Percentiles rank a stretch among this genome's conserved stretches.
Conservation (phyloP, 352 stramenopile genomes). For the Globisporangium orthogonon region DNA sequence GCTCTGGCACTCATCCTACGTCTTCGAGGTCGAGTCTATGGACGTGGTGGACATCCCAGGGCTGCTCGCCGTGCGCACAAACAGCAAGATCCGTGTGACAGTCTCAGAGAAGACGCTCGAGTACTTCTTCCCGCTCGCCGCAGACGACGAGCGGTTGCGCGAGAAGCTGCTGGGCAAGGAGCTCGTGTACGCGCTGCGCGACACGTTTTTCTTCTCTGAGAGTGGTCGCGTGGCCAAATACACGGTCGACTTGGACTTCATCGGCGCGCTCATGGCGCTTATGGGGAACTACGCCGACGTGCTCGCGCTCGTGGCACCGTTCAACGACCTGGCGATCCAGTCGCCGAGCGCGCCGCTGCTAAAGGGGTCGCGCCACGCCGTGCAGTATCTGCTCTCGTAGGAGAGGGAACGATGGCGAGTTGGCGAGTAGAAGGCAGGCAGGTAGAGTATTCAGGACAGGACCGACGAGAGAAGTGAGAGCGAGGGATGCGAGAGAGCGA, state of each 20-base stretch:
- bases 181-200: conserved; percentile 31
- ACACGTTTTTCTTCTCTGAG: conserved; percentile 41
- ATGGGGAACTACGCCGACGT: conserved; percentile 28
- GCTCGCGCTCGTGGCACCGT: conserved; percentile 26
- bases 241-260: conserved; percentile 34
- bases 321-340: conserved; percentile 31
- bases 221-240: conserved; percentile 37
- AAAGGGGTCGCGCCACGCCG: conserved; percentile 22
- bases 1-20: conserved; percentile 29
- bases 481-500: too few relatives aligned
- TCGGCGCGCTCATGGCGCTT: conserved; percentile 23
- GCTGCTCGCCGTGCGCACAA: conserved; percentile 28
- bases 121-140: conserved; percentile 33
- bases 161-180: conserved; percentile 26
- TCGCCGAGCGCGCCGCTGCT: conserved; percentile 1
- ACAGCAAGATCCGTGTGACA: conserved; percentile 23
- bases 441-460: not conserved
- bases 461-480: too few relatives aligned
- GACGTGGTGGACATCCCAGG: conserved; percentile 26
- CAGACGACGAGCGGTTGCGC: conserved; percentile 16
- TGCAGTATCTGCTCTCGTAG: conserved; percentile 30
- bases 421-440: not conserved
- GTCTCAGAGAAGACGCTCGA: conserved; percentile 33
- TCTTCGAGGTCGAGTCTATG: conserved; percentile 29
- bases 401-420: not conserved